Conservation (phyloP, 2,329 filamentous ascomycete species). For the Arachnopeziza araneosa region DNA sequence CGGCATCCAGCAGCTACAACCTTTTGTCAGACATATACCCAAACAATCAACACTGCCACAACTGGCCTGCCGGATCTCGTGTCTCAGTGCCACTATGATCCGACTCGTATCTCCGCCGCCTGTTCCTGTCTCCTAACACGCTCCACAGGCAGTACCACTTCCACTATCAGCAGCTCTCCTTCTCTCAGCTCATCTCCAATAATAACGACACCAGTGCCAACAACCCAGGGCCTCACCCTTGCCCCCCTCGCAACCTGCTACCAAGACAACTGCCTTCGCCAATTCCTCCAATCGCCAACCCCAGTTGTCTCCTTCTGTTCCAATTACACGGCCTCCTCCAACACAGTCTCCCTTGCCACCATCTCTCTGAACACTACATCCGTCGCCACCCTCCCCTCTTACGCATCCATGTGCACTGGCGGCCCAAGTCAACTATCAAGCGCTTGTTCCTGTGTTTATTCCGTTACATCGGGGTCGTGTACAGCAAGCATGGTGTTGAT, state of each 20-base stretch:
- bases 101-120: slow-evolving; percentile 15
- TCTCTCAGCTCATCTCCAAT: not conserved
- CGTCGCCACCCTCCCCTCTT: slow-evolving; percentile 9
- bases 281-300: slow-evolving; percentile 10
- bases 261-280: slow-evolving; percentile 17
- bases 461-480: not conserved
- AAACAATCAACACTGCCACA: slow-evolving; percentile 10
- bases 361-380: too few relatives aligned
- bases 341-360: slow-evolving; percentile 2
- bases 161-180: not conserved
- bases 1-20: slow-evolving; percentile 6
- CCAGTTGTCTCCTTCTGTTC: slow-evolving; percentile 14
- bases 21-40: slow-evolving; percentile 20
- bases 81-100: slow-evolving; percentile 13
- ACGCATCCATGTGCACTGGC: slow-evolving; percentile 12
- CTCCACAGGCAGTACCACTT: not conserved
- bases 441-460: slow-evolving; percentile 15
- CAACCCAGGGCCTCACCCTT: not conserved
- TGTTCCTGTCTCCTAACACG: slow-evolving; percentile 13
- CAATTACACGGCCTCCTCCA: slow-evolving; percentile 14
- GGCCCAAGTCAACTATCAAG: slow-evolving; percentile 14
- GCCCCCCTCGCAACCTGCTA: slow-evolving; percentile 6
- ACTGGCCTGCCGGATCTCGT: slow-evolving; percentile 12
- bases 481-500: not conserved
- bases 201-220: not conserved